Conservation (phyloP, 2,329 filamentous ascomycete genomes). For the Thermothelomyces thermophilus region DNA sequence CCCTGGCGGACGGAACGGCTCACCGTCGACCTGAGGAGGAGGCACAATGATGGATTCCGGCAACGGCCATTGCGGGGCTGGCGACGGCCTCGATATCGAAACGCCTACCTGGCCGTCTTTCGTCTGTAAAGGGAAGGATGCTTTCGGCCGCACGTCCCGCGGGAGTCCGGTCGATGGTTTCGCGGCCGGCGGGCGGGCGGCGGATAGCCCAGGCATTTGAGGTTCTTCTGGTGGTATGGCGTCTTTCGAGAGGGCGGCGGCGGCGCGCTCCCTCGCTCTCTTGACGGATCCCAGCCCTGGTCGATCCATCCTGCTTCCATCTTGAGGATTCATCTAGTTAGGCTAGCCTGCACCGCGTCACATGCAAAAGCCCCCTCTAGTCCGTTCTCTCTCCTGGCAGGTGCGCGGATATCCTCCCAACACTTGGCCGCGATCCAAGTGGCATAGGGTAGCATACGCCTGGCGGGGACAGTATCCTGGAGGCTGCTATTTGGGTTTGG, state of each 20-base stretch:
- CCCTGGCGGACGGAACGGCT: slow-evolving; percentile 46
- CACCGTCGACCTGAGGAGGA: slow-evolving; percentile 28
- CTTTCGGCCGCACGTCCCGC: slow-evolving; percentile 30
- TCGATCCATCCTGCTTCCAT: slow-evolving; percentile 49
- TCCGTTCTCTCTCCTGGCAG: slow-evolving; percentile 21
- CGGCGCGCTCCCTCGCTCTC: slow-evolving; percentile 48
- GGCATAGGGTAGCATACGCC: slow-evolving; percentile 23
- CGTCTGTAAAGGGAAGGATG: slow-evolving; percentile 31
- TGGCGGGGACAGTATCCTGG: not conserved
- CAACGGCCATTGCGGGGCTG: slow-evolving; percentile 50
- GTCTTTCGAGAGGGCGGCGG: slow-evolving; percentile 30
- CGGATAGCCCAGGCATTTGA: slow-evolving; percentile 27
- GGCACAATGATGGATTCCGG: slow-evolving; percentile 35
- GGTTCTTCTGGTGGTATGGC: slow-evolving; percentile 22
- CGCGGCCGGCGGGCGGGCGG: slow-evolving; percentile 27
- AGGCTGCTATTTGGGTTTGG: slow-evolving; percentile 4
- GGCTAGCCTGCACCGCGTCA: slow-evolving; percentile 23
- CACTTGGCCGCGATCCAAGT: slow-evolving; percentile 9
- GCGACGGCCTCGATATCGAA: slow-evolving; percentile 48
- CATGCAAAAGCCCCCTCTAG: slow-evolving; percentile 23
- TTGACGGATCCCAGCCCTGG: slow-evolving; percentile 42
- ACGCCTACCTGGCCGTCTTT: slow-evolving; percentile 36
- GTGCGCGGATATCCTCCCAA: slow-evolving; percentile 12
- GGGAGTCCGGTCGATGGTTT: slow-evolving; percentile 22
- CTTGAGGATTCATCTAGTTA: slow-evolving; percentile 50